Evolutionary conservation across 2,329 filamentous ascomycete species (phyloP).

Genomic region (Purpureocillium takamizusanense): DNA sequence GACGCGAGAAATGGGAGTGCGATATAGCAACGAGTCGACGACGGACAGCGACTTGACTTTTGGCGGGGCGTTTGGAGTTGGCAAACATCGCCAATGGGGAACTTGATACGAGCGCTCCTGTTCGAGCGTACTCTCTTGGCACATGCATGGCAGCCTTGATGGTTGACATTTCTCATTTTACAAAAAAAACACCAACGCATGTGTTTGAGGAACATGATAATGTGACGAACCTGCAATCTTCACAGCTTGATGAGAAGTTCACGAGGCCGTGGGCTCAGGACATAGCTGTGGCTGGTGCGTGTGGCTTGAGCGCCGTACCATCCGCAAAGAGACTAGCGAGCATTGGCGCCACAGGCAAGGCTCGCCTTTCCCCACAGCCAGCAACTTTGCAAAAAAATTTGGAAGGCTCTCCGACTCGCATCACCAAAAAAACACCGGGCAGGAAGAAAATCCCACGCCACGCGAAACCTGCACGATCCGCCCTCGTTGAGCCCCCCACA

Average conservation of each 20-base stretch:
- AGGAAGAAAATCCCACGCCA: conserved; percentile 8
- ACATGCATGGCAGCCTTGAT: not conserved
- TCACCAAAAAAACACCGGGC: conserved; percentile 5
- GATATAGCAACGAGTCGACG: conserved; percentile 1
- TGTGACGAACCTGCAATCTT: too few species aligned
- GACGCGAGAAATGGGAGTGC: conserved; percentile 2
- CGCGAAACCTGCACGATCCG: conserved; percentile 8
- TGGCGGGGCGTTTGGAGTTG: conserved; percentile 2
- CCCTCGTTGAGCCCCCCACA: conserved; percentile 11
- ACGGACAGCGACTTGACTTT: not conserved
- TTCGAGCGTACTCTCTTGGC: too few species aligned
- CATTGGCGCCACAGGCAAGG: too few species aligned
- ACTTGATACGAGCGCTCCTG: too few species aligned
- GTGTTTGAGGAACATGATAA: too few species aligned
- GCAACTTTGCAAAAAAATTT: conserved; percentile 10
- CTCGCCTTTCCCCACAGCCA: conserved; percentile 4
- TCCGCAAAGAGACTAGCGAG: conserved; percentile 3
- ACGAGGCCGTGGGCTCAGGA: too few species aligned
- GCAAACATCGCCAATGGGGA: not conserved
- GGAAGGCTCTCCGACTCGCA: conserved; percentile 7
- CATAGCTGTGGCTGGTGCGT: conserved; percentile 6
- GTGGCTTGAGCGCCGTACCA: conserved; percentile 1
- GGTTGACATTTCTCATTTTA: too few species aligned
- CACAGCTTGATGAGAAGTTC: too few species aligned
- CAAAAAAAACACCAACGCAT: too few species aligned